Percentiles rank a stretch among this genome's conserved stretches.
phyloP scores from a whole-genome alignment of 768 basidiomycete genomes.

The Russula griseocarnosa region DNA sequence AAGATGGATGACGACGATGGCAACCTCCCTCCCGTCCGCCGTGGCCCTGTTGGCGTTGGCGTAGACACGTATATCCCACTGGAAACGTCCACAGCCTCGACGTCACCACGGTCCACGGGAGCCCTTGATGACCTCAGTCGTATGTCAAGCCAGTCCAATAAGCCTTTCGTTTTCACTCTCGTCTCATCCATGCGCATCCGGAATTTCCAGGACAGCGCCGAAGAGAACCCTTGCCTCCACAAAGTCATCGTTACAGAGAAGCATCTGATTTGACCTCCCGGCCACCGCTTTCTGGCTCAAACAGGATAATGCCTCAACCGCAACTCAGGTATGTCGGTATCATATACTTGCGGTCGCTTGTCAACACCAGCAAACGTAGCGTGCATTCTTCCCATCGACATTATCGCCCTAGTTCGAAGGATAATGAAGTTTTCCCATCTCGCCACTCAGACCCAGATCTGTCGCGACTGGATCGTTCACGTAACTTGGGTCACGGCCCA shows the following conservation, averaged over 20 bases:
- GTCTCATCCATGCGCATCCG: conserved; percentile 17
- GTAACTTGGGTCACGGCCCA: conserved; percentile 7
- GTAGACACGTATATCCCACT: conserved; percentile 14
- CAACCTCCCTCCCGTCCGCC: conserved; percentile 14
- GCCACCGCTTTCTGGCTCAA: conserved; percentile 13
- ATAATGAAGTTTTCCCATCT: conserved; percentile 7
- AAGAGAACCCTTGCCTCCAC: conserved; percentile 25
- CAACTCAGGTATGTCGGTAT: conserved; percentile 18
- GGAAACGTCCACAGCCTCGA: conserved; percentile 20
- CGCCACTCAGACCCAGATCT: conserved; percentile 10
- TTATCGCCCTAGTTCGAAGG: conserved; percentile 7
- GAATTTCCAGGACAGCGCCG: conserved; percentile 25
- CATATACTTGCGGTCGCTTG: neutral
- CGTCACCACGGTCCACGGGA: conserved; percentile 23
- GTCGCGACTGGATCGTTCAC: conserved; percentile 4
- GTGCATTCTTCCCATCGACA: conserved; percentile 20
- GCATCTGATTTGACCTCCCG: conserved; percentile 6
- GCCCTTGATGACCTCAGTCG: conserved; percentile 22
- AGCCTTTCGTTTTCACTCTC: conserved; percentile 10
- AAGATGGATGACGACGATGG: conserved; percentile 21
- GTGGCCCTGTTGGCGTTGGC: conserved; percentile 17
- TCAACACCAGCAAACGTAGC: conserved; percentile 6
- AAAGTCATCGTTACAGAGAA: conserved; percentile 28
- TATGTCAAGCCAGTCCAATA: conserved; percentile 26
- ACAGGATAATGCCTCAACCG: conserved; percentile 9